phyloP scores from a whole-genome alignment of 2,329 filamentous ascomycete species.

The Tolypocladium tundrense region DNA sequence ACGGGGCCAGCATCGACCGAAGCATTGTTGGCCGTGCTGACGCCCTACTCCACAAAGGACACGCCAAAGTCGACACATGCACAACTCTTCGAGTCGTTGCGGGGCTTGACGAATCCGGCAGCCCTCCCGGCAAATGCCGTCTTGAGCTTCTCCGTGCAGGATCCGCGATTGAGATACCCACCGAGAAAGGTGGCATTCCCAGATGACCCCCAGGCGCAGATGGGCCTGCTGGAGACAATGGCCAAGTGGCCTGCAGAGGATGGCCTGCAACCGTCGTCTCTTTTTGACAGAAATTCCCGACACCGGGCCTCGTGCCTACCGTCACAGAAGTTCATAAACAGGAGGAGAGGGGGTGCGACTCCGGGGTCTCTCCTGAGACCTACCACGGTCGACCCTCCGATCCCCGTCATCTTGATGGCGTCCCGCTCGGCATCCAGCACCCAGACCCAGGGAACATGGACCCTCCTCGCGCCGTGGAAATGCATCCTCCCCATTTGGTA shows the following conservation, averaged over 20 bases:
- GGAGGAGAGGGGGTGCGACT: constrained; percentile 53
- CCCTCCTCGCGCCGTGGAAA: constrained; percentile 79
- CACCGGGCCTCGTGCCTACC: constrained; percentile 55
- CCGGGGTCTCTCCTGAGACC: constrained; percentile 54
- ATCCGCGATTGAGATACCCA: constrained; percentile 74
- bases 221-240: constrained; percentile 46
- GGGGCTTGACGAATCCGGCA: constrained; percentile 55
- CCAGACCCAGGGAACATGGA: constrained; percentile 63
- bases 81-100: constrained; percentile 39
- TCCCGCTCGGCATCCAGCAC: constrained; percentile 37
- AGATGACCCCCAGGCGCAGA: constrained; percentile 23
- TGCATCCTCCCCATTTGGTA: constrained; percentile 83
- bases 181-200: constrained; percentile 43
- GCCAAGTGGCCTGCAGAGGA: constrained; percentile 58
- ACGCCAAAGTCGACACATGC: constrained; percentile 27
- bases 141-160: constrained; percentile 62
- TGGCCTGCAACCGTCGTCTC: constrained; percentile 30
- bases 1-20: constrained; percentile 68
- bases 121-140: constrained; percentile 60
- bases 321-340: constrained; percentile 72
- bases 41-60: constrained; percentile 30
- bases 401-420: constrained; percentile 65
- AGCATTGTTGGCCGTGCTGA: constrained; percentile 59
- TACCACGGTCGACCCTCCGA: constrained; percentile 55
- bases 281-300: constrained; percentile 62